These are phyloP conservation scores for Rhizopus sp. DNA, from an alignment of 371 early-diverging fungal species.

Conservation along the genomic window DNA sequence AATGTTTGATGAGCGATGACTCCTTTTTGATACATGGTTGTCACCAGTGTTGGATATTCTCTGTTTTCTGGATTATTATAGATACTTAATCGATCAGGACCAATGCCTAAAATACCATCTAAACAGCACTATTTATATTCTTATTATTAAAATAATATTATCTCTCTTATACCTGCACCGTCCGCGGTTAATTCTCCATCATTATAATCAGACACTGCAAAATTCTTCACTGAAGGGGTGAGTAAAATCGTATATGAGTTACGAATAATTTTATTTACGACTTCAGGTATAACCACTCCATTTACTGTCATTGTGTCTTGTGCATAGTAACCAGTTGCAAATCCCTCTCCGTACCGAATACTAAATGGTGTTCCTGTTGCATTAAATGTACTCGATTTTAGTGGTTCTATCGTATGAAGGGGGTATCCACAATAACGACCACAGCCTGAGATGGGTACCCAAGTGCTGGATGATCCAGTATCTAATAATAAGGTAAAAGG, in stretches of 20 bases:
- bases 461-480: slow-evolving; percentile 50
- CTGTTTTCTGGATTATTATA: slow-evolving; percentile 36
- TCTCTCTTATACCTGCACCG: slow-evolving; percentile 29
- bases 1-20: slow-evolving; percentile 38
- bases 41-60: slow-evolving; percentile 37
- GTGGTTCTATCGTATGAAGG: slow-evolving; percentile 22
- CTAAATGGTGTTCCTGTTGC: slow-evolving; percentile 21
- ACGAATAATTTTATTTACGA: slow-evolving; percentile 20
- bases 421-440: slow-evolving; percentile 41
- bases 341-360: slow-evolving; percentile 48
- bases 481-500: slow-evolving; percentile 44
- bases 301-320: slow-evolving; percentile 38
- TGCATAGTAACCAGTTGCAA: slow-evolving; percentile 39
- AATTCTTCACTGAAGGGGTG: slow-evolving; percentile 17
- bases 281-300: slow-evolving; percentile 26
- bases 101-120: slow-evolving; percentile 49
- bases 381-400: slow-evolving; percentile 26
- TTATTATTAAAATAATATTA: not conserved
- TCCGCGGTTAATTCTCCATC: slow-evolving; percentile 45
- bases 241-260: not conserved
- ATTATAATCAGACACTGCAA: slow-evolving; percentile 44
- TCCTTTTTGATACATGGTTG: slow-evolving; percentile 32
- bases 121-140: not conserved
- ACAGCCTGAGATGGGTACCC: slow-evolving; percentile 42
- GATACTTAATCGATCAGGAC: slow-evolving; percentile 38